A percentile compares a stretch with the other conserved stretches of the same genome.
Conservation (phyloP, 192 early-diverging fungal genomes). For the Coemansia sp. region DNA sequence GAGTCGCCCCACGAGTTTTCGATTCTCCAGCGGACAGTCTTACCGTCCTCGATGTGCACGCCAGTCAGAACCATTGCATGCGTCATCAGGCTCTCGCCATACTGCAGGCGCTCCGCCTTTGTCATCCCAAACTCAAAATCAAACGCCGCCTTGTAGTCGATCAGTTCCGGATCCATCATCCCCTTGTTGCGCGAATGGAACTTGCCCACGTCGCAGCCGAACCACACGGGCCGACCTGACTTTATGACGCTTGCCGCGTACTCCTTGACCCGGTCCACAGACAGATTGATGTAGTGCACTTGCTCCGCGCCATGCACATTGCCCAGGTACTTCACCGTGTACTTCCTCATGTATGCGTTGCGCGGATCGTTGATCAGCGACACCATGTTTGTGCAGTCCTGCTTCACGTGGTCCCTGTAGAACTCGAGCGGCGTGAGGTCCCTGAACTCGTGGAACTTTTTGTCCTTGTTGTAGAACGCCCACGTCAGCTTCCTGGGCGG, state of each 20-base stretch:
- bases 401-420: slow-evolving; percentile 60
- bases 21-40: slow-evolving; percentile 71
- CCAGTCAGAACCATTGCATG: slow-evolving; percentile 82
- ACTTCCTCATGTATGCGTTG: slow-evolving; percentile 60
- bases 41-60: slow-evolving; percentile 65
- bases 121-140: slow-evolving; percentile 58
- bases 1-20: slow-evolving; percentile 71
- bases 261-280: slow-evolving; percentile 57
- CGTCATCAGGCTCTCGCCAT: slow-evolving; percentile 74
- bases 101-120: slow-evolving; percentile 70
- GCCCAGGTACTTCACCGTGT: slow-evolving; percentile 73
- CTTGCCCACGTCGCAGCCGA: slow-evolving; percentile 76
- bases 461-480: slow-evolving; percentile 71
- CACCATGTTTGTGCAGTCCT: slow-evolving; percentile 60
- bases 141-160: slow-evolving; percentile 69
- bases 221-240: slow-evolving; percentile 70
- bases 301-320: slow-evolving; percentile 68
- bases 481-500: slow-evolving; percentile 70
- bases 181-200: slow-evolving; percentile 57
- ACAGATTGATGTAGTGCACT: slow-evolving; percentile 69
- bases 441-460: slow-evolving; percentile 58
- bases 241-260: slow-evolving; percentile 61
- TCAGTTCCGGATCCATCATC: slow-evolving; percentile 62
- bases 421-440: slow-evolving; percentile 64
- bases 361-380: slow-evolving; percentile 77